A percentile compares a stretch with the other conserved stretches of the same genome.
These are phyloP conservation scores for Colletotrichum liriopes DNA, from an alignment of 2,329 filamentous ascomycete species.

Conservation along the genomic window DNA sequence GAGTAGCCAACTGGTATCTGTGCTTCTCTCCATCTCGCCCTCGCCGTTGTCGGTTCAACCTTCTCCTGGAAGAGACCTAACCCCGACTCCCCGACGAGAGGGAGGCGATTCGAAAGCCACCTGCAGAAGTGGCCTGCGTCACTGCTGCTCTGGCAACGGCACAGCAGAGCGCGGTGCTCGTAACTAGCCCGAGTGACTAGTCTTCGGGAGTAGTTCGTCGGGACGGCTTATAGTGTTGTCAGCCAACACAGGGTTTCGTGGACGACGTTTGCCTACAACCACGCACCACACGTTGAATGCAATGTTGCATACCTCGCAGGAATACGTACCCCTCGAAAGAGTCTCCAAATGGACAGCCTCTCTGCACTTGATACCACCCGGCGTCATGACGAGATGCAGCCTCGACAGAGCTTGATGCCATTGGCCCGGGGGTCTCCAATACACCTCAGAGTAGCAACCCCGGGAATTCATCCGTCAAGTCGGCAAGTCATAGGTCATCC, in stretches of 20 bases:
- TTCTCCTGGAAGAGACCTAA: neutral
- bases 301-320: neutral
- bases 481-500: neutral
- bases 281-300: neutral
- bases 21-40: slow-evolving; percentile 4
- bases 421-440: slow-evolving; percentile 2
- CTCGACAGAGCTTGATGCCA: slow-evolving; percentile 10
- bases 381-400: neutral
- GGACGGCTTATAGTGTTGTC: neutral
- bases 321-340: neutral
- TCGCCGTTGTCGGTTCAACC: slow-evolving; percentile 28
- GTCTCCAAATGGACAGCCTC: neutral
- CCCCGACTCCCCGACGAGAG: slow-evolving; percentile 19
- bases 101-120: slow-evolving; percentile 25
- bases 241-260: neutral
- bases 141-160: slow-evolving; percentile 37
- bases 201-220: neutral
- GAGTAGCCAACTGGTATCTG: neutral
- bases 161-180: slow-evolving; percentile 18
- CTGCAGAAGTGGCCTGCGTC: slow-evolving; percentile 22
- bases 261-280: neutral
- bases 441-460: neutral
- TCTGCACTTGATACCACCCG: neutral
- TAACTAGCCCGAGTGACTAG: neutral
- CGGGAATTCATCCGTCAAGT: neutral